Evolutionary conservation across 164 flowering plant genomes (phyloP).

Genomic region (Vitis rotundifolia): DNA sequence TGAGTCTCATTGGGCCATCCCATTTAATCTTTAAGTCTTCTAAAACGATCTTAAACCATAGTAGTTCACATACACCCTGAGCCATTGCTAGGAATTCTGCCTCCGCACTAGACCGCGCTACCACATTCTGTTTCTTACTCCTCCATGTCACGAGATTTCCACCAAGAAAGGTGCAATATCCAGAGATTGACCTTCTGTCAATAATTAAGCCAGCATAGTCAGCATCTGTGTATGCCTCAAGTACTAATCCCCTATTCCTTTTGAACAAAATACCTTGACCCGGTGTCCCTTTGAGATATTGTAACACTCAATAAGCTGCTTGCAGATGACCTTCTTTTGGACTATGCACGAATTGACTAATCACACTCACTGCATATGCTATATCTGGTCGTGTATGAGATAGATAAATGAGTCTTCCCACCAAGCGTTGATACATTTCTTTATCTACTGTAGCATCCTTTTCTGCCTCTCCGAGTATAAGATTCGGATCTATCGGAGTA

Average conservation of each 20-base stretch:
- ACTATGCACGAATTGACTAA: constrained; percentile 11
- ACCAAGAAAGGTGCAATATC: not conserved
- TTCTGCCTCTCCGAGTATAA: not conserved
- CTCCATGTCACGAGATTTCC: constrained; percentile 4
- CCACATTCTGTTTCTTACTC: too few relatives aligned
- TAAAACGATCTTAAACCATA: too few relatives aligned
- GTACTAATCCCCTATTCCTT: too few relatives aligned
- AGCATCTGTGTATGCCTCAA: not conserved
- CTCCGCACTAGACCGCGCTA: too few relatives aligned
- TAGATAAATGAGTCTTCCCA: constrained; percentile 12
- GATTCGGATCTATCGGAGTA: constrained; percentile 7
- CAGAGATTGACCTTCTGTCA: constrained; percentile 2
- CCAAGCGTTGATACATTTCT: not conserved
- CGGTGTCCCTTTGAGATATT: constrained; percentile 5
- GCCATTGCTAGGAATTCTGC: too few relatives aligned
- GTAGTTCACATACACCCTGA: too few relatives aligned
- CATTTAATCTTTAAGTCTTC: too few relatives aligned
- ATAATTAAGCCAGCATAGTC: not conserved
- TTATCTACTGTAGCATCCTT: not conserved
- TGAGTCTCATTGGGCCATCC: too few relatives aligned
- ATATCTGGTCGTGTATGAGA: constrained; percentile 7
- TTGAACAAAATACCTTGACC: constrained; percentile 9
- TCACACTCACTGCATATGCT: constrained; percentile 3
- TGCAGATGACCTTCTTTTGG: constrained; percentile 4
- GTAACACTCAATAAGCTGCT: not conserved